These are phyloP conservation scores for Colletotrichum sp. DNA, from an alignment of 2,329 filamentous ascomycete genomes.

Conservation along the genomic window DNA sequence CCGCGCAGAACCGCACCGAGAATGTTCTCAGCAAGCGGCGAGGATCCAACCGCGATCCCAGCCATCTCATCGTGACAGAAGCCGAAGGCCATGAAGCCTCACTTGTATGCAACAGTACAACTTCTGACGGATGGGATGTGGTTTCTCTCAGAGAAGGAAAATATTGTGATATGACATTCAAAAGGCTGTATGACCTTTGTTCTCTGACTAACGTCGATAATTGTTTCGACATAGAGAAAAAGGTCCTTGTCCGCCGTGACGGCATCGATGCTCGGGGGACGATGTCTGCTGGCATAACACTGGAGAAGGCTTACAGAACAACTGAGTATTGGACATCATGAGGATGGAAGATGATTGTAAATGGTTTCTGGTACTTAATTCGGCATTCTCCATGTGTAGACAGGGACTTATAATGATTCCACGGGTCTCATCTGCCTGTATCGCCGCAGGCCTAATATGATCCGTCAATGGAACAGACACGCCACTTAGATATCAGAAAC, in stretches of 20 bases:
- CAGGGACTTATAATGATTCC: background rate
- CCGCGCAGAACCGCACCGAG: background rate
- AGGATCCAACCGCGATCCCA: background rate
- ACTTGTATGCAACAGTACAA: conserved; percentile 31
- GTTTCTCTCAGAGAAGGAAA: conserved; percentile 31
- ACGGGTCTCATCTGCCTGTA: background rate
- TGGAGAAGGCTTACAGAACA: background rate
- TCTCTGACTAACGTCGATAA: background rate
- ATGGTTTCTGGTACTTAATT: background rate
- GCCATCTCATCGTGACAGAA: conserved; percentile 27
- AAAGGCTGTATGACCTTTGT: conserved; percentile 31
- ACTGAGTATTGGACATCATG: background rate
- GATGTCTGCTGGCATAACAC: background rate
- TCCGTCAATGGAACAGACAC: fast-evolving
- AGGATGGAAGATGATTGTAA: fast-evolving
- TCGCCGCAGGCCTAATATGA: background rate
- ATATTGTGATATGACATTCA: conserved; percentile 37
- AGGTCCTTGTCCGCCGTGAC: background rate
- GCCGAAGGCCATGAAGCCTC: conserved; percentile 30
- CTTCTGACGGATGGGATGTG: conserved; percentile 35
- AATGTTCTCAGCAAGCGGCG: background rate
- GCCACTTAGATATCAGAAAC: background rate
- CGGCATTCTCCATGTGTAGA: background rate
- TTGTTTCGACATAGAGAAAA: background rate
- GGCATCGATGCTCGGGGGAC: background rate